Percentiles rank a stretch among this genome's conserved stretches.
Conservation (phyloP, 257 asterid genomes). For the Knoxia roxburghii region DNA sequence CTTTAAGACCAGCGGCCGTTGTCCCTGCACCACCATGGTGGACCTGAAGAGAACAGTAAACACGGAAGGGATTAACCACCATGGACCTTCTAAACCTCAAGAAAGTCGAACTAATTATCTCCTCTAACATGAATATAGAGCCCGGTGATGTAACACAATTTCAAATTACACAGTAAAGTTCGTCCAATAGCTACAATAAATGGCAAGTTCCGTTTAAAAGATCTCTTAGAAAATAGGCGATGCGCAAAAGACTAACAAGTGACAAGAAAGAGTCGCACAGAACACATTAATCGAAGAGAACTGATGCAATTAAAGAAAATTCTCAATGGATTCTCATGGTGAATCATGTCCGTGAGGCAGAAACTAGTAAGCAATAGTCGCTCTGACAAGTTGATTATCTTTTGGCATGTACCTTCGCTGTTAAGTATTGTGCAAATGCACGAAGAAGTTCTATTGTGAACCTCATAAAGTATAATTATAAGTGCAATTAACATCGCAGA, state of each 20-base stretch:
- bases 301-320: too few species aligned
- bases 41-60: constrained; percentile 47
- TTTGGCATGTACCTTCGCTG: too few species aligned
- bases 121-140: background rate
- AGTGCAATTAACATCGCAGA: background rate
- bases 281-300: too few species aligned
- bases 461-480: background rate
- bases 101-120: background rate
- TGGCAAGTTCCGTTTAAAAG: too few species aligned
- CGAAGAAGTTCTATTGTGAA: background rate
- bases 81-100: background rate
- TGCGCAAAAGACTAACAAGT: too few species aligned
- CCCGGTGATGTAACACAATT: background rate
- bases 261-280: too few species aligned
- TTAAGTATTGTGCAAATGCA: background rate
- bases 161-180: background rate
- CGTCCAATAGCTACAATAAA: background rate
- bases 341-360: too few species aligned
- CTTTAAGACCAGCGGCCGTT: constrained; percentile 96
- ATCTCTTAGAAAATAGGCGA: too few species aligned
- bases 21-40: constrained; percentile 99
- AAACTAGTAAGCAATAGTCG: too few species aligned
- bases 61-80: background rate
- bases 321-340: too few species aligned
- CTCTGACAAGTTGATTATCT: too few species aligned